These are phyloP conservation scores for Kazachstania martiniae DNA, from an alignment of 805 yeast species.

Conservation along the genomic window DNA sequence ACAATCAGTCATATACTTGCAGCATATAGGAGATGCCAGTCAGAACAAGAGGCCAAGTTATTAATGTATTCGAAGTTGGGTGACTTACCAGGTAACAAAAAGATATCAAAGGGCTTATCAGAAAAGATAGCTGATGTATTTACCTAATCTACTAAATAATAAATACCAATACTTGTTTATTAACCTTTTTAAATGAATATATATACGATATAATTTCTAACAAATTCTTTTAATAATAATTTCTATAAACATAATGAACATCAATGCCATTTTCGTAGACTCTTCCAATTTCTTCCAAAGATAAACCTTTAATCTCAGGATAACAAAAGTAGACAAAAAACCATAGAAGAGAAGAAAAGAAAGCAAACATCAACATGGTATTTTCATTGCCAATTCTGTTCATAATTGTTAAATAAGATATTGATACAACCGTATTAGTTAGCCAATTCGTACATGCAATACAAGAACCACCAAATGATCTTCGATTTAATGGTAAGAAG, in stretches of 20 bases:
- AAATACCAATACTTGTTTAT: neutral
- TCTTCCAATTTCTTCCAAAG: constrained; percentile 33
- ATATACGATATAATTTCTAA: no score
- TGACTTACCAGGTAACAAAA: constrained; percentile 25
- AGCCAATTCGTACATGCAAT: constrained; percentile 36
- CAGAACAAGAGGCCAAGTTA: constrained; percentile 19
- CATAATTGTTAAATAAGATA: constrained; percentile 28
- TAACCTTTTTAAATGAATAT: neutral
- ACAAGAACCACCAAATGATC: constrained; percentile 34
- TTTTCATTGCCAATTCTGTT: constrained; percentile 22
- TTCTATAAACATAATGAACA: constrained; percentile 27
- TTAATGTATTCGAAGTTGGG: constrained; percentile 20
- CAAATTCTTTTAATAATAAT: constrained; percentile 14
- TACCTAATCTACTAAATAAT: neutral
- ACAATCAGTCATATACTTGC: constrained; percentile 51
- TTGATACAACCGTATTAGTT: constrained; percentile 29
- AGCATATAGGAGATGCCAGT: constrained; percentile 20
- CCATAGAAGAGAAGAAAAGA: constrained; percentile 29
- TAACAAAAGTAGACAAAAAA: constrained; percentile 30
- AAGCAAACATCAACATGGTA: constrained; percentile 29
- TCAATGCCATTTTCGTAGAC: constrained; percentile 33
- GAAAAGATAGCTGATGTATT: constrained; percentile 23
- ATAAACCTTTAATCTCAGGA: constrained; percentile 37
- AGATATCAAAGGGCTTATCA: constrained; percentile 25
- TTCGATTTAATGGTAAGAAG: constrained; percentile 32